Evolutionary conservation across 192 early-diverging fungal genomes (phyloP).

Genomic region (Chytriomyces sp.): DNA sequence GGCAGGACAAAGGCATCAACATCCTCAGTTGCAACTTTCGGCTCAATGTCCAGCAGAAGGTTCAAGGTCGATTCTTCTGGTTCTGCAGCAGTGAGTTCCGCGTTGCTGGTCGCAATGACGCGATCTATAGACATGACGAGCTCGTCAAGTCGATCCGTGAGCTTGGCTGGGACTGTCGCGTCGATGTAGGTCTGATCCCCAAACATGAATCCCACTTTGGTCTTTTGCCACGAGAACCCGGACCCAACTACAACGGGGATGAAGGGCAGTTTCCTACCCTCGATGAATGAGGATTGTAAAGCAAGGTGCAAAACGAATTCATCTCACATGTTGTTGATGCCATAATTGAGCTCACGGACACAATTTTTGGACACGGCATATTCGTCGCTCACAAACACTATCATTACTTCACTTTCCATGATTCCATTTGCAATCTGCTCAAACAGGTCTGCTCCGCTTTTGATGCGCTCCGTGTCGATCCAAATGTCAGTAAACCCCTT

Average conservation of each 20-base stretch:
- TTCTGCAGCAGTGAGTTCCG: not conserved
- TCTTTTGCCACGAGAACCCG: slow-evolving; percentile 29
- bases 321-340: slow-evolving; percentile 21
- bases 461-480: slow-evolving; percentile 23
- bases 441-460: slow-evolving; percentile 24
- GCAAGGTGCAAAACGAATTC: not conserved
- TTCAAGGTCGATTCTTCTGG: not conserved
- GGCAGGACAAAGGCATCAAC: not conserved
- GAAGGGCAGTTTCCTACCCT: slow-evolving; percentile 9
- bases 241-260: slow-evolving; percentile 24
- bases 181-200: slow-evolving; percentile 16
- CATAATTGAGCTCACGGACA: slow-evolving; percentile 28
- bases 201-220: slow-evolving; percentile 25
- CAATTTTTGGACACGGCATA: slow-evolving; percentile 29
- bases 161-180: not conserved
- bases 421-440: slow-evolving; percentile 33
- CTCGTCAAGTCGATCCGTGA: not conserved
- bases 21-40: not conserved
- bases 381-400: slow-evolving; percentile 26
- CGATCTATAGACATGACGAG: slow-evolving; percentile 7
- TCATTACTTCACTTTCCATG: slow-evolving; percentile 12
- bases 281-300: not conserved
- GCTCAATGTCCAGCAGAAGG: not conserved
- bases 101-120: not conserved
- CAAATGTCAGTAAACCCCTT: slow-evolving; percentile 25